Percentiles rank a stretch among this genome's conserved stretches.
These are phyloP conservation scores for Salvia splendens DNA, from an alignment of 257 asterid genomes.

Conservation along the genomic window DNA sequence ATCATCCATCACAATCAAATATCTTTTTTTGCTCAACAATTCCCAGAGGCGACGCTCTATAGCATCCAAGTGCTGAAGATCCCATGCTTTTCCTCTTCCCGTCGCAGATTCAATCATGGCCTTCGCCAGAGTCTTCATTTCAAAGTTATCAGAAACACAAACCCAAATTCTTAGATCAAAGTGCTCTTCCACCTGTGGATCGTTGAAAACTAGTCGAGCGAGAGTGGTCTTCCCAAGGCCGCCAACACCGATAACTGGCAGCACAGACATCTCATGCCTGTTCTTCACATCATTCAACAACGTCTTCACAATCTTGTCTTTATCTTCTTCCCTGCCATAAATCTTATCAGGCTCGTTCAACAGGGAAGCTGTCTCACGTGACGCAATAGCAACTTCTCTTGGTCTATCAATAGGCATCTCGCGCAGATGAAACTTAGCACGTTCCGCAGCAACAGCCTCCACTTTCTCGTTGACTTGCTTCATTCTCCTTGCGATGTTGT, in stretches of 20 bases:
- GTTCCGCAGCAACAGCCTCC: no score
- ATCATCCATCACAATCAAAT: no score
- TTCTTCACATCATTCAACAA: no score
- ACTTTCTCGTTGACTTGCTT: not conserved
- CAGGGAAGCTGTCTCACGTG: slow-evolving; percentile 39
- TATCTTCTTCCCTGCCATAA: slow-evolving; percentile 35
- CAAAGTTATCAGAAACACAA: slow-evolving; percentile 43
- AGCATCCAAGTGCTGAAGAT: slow-evolving; percentile 22
- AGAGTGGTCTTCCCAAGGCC: slow-evolving; percentile 25
- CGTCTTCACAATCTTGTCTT: not conserved
- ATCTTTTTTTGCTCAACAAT: not conserved
- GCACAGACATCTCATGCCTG: no score
- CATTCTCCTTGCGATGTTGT: not conserved
- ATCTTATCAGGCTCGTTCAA: slow-evolving; percentile 24
- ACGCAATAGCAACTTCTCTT: not conserved
- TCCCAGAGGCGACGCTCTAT: slow-evolving; percentile 27
- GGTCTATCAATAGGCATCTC: no score
- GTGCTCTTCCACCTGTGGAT: slow-evolving; percentile 15
- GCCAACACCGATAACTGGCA: no score
- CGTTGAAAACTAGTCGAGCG: slow-evolving; percentile 31
- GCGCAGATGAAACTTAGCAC: no score
- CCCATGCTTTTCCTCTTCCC: not conserved
- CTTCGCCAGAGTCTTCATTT: slow-evolving; percentile 29
- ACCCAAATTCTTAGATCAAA: slow-evolving; percentile 35
- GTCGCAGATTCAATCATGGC: not conserved